Percentiles rank a stretch among this genome's conserved stretches.
These are phyloP conservation scores for Monilinia aucupariae DNA, from an alignment of 2,329 filamentous ascomycete genomes.

Conservation along the genomic window DNA sequence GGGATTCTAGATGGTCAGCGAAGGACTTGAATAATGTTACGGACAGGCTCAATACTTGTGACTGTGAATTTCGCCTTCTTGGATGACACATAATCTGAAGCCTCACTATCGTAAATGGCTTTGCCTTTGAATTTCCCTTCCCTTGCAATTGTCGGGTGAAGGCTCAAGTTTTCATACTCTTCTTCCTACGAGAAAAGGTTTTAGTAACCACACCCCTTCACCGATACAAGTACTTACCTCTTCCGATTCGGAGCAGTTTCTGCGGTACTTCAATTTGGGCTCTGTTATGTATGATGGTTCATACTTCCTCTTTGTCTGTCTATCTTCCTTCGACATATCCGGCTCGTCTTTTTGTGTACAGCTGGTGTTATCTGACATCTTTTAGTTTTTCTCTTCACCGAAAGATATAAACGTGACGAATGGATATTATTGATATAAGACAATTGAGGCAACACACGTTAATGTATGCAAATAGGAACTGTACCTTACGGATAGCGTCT, in stretches of 20 bases:
- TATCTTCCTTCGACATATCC: background rate
- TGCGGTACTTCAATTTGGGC: background rate
- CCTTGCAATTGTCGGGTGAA: background rate
- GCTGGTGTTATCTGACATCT: background rate
- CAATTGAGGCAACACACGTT: background rate
- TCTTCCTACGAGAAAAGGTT: background rate
- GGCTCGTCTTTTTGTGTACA: background rate
- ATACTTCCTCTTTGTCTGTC: background rate
- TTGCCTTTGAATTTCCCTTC: background rate
- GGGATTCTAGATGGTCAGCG: background rate
- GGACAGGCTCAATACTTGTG: background rate
- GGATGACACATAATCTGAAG: background rate
- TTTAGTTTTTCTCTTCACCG: background rate
- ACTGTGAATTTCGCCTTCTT: background rate
- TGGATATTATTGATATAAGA: background rate
- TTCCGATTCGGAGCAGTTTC: background rate
- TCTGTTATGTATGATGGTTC: too few relatives aligned
- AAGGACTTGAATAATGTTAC: too few relatives aligned
- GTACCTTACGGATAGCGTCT: background rate
- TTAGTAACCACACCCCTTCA: background rate
- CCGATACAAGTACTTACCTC: background rate
- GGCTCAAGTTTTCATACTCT: background rate
- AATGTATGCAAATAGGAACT: background rate
- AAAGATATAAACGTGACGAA: too few relatives aligned
- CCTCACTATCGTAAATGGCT: too few relatives aligned